These are phyloP conservation scores for Prorocentrum cordatum DNA, from an alignment of 169 alveolate species.

Conservation along the genomic window DNA sequence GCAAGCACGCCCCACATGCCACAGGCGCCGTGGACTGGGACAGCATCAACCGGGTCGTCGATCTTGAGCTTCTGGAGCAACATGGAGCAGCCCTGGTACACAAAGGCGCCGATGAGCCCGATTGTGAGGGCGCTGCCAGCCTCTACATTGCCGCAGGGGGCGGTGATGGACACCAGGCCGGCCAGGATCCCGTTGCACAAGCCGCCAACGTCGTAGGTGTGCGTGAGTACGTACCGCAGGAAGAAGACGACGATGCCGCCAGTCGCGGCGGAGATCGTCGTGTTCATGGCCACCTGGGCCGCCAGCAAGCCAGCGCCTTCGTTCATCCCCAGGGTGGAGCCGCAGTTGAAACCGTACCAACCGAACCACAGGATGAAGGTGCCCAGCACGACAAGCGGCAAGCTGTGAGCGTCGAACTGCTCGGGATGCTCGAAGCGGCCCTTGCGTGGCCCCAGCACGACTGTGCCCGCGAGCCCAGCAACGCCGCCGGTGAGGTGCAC, in stretches of 20 bases:
- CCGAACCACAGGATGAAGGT: slow-evolving; percentile 24
- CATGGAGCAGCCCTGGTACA: slow-evolving; percentile 2
- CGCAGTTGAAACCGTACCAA: slow-evolving; percentile 31
- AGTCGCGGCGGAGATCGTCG: slow-evolving; percentile 51
- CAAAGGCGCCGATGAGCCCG: slow-evolving; percentile 11
- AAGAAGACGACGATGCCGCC: slow-evolving; percentile 16
- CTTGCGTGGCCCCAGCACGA: too few relatives aligned
- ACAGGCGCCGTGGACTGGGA: background rate
- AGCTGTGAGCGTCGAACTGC: too few relatives aligned
- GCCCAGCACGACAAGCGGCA: slow-evolving; percentile 27
- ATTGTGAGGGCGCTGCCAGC: background rate
- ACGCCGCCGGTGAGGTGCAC: too few relatives aligned
- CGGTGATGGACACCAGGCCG: slow-evolving; percentile 69
- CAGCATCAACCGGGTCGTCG: slow-evolving; percentile 2
- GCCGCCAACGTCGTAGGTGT: slow-evolving; percentile 30
- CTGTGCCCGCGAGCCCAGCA: too few relatives aligned
- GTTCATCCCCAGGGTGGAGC: background rate
- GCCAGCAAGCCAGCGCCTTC: background rate
- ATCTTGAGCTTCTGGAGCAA: background rate
- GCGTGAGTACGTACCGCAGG: background rate
- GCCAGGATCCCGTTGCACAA: slow-evolving; percentile 66
- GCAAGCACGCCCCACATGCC: slow-evolving; percentile 8
- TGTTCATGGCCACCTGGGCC: slow-evolving; percentile 52
- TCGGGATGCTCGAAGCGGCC: too few relatives aligned
- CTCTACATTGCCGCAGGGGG: slow-evolving; percentile 41